These are phyloP conservation scores for Trichophaea hybrida DNA, from an alignment of 2,329 filamentous ascomycete species.

Conservation along the genomic window DNA sequence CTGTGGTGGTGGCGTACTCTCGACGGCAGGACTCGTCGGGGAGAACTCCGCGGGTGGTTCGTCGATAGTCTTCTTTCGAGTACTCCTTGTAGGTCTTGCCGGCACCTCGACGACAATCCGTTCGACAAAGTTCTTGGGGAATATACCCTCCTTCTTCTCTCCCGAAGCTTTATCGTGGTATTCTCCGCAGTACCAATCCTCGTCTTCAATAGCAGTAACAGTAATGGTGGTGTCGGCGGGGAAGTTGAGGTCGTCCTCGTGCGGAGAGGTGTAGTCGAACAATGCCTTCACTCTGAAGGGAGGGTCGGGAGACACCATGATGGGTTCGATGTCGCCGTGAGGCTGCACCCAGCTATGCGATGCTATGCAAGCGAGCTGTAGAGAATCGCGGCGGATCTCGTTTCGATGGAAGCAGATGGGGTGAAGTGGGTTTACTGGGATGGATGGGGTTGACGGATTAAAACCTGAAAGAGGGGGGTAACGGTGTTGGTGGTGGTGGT, in stretches of 20 bases:
- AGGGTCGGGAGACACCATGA: conserved; percentile 31
- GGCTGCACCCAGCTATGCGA: not conserved
- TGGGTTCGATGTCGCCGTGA: conserved; percentile 1
- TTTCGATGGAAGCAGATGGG: not conserved
- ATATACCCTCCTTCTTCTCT: conserved; percentile 66
- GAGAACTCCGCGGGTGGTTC: conserved; percentile 12
- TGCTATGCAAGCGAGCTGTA: too few species aligned
- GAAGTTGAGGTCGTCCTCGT: conserved; percentile 92
- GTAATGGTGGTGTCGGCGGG: conserved; percentile 75
- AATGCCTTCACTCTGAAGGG: conserved; percentile 91
- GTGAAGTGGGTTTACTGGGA: not conserved
- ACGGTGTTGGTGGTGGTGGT: not conserved
- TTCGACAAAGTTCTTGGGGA: conserved; percentile 94
- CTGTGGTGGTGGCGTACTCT: conserved; percentile 27
- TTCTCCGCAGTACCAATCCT: conserved; percentile 84
- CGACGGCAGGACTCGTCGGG: conserved; percentile 14
- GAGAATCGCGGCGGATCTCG: too few species aligned
- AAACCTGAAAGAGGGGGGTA: not conserved
- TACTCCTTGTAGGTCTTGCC: conserved; percentile 61
- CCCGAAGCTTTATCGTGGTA: conserved; percentile 63
- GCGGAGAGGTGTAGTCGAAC: conserved; percentile 82
- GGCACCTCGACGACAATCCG: conserved; percentile 84
- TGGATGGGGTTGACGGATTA: not conserved
- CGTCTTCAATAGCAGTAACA: conserved; percentile 82
- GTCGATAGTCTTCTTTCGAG: conserved; percentile 45